Evolutionary conservation across 1,284 basidiomycete genomes (phyloP).

Genomic region (Sporisorium iseilematis-ciliati): DNA sequence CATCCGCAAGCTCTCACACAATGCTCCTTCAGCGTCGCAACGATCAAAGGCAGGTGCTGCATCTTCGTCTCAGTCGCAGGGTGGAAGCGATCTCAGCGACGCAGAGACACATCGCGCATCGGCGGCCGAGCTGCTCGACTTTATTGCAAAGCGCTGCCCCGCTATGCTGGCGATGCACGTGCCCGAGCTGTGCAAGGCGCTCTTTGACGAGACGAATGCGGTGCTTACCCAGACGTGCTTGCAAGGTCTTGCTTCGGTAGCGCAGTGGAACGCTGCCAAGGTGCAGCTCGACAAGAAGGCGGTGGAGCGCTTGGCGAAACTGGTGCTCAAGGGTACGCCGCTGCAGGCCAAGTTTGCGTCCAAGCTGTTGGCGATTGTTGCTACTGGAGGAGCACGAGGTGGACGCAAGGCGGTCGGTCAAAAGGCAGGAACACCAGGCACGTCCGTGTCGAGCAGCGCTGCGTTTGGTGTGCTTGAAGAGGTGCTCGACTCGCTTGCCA

Average conservation of each 20-base stretch:
- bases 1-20: slow-evolving; percentile 35
- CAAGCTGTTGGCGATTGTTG: slow-evolving; percentile 76
- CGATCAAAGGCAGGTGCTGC: slow-evolving; percentile 12
- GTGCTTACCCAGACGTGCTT: slow-evolving; percentile 75
- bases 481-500: slow-evolving; percentile 74
- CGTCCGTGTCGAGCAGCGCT: slow-evolving; percentile 31
- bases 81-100: slow-evolving; percentile 24
- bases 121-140: slow-evolving; percentile 71
- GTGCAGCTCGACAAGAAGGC: slow-evolving; percentile 68
- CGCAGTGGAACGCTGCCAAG: slow-evolving; percentile 37
- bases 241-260: slow-evolving; percentile 37
- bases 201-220: slow-evolving; percentile 76
- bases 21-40: neutral
- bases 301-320: slow-evolving; percentile 77
- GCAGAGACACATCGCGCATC: slow-evolving; percentile 50
- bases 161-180: slow-evolving; percentile 81
- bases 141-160: slow-evolving; percentile 83
- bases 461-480: slow-evolving; percentile 54
- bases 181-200: slow-evolving; percentile 78
- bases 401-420: slow-evolving; percentile 31
- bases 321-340: slow-evolving; percentile 76
- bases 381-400: slow-evolving; percentile 35
- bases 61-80: slow-evolving; percentile 21
- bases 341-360: slow-evolving; percentile 89
- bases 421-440: slow-evolving; percentile 26